Conservation (phyloP, 2,329 filamentous ascomycete genomes). For the Talaromyces piceae region DNA sequence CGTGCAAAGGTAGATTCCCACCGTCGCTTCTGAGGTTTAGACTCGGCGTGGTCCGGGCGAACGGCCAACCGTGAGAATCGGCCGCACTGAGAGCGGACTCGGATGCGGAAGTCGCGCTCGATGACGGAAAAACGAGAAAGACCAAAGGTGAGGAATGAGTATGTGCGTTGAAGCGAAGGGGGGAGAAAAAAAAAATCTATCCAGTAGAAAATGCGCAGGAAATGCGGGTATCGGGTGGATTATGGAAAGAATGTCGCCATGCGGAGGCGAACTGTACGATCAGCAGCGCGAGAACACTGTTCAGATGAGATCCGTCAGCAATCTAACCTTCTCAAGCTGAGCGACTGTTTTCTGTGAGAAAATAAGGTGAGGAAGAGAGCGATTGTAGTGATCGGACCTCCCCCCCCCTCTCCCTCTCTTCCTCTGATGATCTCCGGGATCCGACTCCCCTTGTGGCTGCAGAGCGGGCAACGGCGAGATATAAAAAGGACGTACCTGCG, state of each 20-base stretch:
- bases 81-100: background rate
- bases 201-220: constrained; percentile 9
- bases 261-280: constrained; percentile 6
- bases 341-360: background rate
- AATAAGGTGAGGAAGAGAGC: background rate
- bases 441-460: background rate
- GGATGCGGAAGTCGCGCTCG: background rate
- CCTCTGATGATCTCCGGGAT: constrained; percentile 2
- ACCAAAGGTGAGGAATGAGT: background rate
- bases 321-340: background rate
- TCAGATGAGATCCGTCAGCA: constrained; percentile 5
- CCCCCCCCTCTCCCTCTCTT: background rate
- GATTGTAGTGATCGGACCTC: background rate
- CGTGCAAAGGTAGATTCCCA: background rate
- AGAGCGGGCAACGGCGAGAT: constrained; percentile 1
- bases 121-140: constrained; percentile 1
- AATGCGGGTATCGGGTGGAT: constrained; percentile 1
- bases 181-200: constrained; percentile 7
- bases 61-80: background rate
- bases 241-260: constrained; percentile 5
- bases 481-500: constrained; percentile 6
- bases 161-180: constrained; percentile 7
- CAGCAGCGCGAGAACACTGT: constrained; percentile 7
- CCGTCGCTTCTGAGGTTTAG: constrained; percentile 3
- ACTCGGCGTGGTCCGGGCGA: background rate